Evolutionary conservation across 306 rosid species (phyloP), one percentile per base, ranked within the genome.

Genomic region (Rubus idaeus): DNA sequence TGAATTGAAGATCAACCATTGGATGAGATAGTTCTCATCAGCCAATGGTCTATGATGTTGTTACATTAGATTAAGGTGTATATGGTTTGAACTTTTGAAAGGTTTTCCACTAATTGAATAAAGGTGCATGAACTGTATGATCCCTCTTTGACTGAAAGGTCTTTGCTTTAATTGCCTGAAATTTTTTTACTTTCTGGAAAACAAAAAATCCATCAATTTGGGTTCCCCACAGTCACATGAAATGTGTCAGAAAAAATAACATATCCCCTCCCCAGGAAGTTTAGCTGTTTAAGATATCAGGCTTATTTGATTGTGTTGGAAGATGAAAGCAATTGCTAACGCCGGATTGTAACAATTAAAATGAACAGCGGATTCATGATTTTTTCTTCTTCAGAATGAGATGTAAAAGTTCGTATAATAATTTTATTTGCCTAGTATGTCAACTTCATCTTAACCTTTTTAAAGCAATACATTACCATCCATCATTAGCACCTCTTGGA

Each of bases 171-270:
- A 53, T 84, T 72, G 70, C 68, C 69, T 37, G 74, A 18, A 85
- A 77, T 42, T 16, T 1, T 62, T 77, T 46, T 41, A 83, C 80
- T 83, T 82, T 74, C 55, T 66, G 75, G 49, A 57, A 75, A 79
- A 74, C 77, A 45, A 86, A 78, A 81, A 26, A 65, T 56, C 66
- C 70, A 55, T 20, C 8, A 40, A 45, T 45, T 40, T 46, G 14
- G 80, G 82, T 89, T 81, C 85, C 90, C 90, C 97, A 90, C 90
- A 21, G 2, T 83, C 97, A 93, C 96, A 88, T 93, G 97, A 86
- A 74, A 87, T 81, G 23, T 87, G 96, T 88, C 98, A 88, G 98
- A 71, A 3, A 71, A 41, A 65, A 20, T 8, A 47, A 60, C 10
- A 45, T 37, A 53, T 30, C 26, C 8, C 45, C 40, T 66, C 46